These are phyloP conservation scores for Neonectria coccinea DNA, from an alignment of 2,329 filamentous ascomycete genomes.

Conservation along the genomic window DNA sequence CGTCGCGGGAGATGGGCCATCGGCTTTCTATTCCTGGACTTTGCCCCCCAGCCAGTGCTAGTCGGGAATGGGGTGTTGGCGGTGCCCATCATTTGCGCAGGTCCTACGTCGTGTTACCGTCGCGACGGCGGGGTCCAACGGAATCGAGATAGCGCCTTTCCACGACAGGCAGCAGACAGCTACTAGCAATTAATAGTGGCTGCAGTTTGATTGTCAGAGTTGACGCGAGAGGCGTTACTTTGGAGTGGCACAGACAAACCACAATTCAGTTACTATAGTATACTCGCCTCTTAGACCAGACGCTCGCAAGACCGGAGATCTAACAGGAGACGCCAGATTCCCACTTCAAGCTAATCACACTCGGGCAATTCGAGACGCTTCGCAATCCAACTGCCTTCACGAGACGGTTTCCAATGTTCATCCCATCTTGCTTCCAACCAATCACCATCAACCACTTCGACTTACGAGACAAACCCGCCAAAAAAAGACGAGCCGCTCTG, in stretches of 20 bases:
- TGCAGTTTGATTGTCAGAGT: not conserved
- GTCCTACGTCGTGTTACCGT: conserved; percentile 20
- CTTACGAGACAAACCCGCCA: conserved; percentile 1
- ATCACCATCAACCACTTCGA: conserved; percentile 7
- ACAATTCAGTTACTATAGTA: no score
- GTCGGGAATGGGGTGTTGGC: not conserved
- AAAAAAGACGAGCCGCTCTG: not conserved
- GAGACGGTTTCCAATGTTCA: conserved; percentile 20
- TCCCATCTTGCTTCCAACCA: conserved; percentile 15
- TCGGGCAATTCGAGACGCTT: conserved; percentile 15
- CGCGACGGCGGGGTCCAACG: conserved; percentile 12
- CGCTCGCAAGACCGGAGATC: no score
- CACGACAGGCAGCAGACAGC: not conserved
- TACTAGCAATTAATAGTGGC: not conserved
- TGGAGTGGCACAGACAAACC: not conserved
- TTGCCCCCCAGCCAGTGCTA: not conserved
- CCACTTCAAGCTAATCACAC: not conserved
- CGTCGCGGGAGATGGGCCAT: conserved; percentile 1
- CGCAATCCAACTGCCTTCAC: conserved; percentile 15
- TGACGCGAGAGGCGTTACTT: not conserved
- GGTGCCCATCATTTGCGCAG: not conserved
- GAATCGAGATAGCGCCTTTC: conserved; percentile 32
- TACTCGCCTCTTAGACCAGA: no score
- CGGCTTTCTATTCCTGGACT: conserved; percentile 26
- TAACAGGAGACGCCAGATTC: no score